Percentiles rank a stretch among this genome's conserved stretches.
phyloP scores from a whole-genome alignment of 2,329 filamentous ascomycete genomes.

The Fusarium lyarnte region DNA sequence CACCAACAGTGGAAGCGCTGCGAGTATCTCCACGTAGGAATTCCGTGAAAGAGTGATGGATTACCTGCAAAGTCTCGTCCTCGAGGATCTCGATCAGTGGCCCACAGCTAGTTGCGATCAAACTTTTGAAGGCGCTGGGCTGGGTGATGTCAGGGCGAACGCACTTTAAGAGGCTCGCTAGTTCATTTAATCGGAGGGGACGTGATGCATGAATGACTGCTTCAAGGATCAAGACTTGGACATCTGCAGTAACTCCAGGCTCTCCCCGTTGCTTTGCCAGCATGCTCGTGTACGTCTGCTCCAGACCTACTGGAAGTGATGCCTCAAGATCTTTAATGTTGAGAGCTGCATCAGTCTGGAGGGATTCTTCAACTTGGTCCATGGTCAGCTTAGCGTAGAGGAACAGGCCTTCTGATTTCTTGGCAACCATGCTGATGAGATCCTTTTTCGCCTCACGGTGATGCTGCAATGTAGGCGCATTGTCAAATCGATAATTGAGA shows the following conservation, averaged over 20 bases:
- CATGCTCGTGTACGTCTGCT: slow-evolving; percentile 48
- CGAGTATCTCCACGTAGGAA: slow-evolving; percentile 49
- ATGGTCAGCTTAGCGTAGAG: slow-evolving; percentile 40
- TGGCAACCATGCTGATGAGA: slow-evolving; percentile 28
- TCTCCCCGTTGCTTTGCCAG: slow-evolving; percentile 49
- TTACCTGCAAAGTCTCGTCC: slow-evolving; percentile 55
- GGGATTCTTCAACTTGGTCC: slow-evolving; percentile 26
- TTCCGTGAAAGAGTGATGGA: slow-evolving; percentile 61
- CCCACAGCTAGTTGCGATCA: slow-evolving; percentile 51
- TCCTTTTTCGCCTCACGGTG: slow-evolving; percentile 9
- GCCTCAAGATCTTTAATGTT: slow-evolving; percentile 12
- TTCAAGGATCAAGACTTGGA: slow-evolving; percentile 50
- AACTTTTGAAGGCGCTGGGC: slow-evolving; percentile 43
- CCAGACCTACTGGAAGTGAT: slow-evolving; percentile 32
- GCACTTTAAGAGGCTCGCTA: slow-evolving; percentile 42
- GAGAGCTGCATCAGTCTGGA: background rate
- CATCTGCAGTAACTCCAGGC: slow-evolving; percentile 39
- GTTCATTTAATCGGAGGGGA: slow-evolving; percentile 52
- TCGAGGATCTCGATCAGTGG: slow-evolving; percentile 55
- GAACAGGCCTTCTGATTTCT: slow-evolving; percentile 31
- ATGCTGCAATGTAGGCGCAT: background rate
- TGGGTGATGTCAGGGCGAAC: slow-evolving; percentile 28
- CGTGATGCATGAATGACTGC: slow-evolving; percentile 53
- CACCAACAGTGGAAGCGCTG: background rate
- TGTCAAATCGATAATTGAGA: slow-evolving; percentile 29